Percentiles rank a stretch among this genome's conserved stretches.
phyloP scores from a whole-genome alignment of 495 filamentous ascomycete species.

The Chaetomium fimeti region DNA sequence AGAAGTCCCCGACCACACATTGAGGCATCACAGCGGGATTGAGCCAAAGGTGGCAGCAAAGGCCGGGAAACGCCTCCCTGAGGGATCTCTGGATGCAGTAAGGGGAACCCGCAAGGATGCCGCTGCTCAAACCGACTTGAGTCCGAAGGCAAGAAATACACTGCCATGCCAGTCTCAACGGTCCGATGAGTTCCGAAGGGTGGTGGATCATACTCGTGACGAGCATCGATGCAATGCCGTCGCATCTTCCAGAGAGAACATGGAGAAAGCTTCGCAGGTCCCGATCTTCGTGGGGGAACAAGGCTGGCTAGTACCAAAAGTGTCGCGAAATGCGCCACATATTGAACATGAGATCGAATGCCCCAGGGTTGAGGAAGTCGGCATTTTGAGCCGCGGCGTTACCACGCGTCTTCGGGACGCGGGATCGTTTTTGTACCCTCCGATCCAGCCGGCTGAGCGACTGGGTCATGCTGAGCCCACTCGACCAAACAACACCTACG shows the following conservation, averaged over 20 bases:
- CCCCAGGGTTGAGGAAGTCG: background rate
- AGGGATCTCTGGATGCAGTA: background rate
- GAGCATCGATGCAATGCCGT: background rate
- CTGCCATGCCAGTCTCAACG: background rate
- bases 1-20: background rate
- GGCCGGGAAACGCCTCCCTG: too few species aligned
- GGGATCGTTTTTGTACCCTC: background rate
- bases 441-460: background rate
- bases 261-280: background rate
- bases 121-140: conserved; percentile 13
- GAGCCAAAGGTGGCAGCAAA: background rate
- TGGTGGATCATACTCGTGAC: background rate
- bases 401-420: background rate
- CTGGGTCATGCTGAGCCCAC: background rate
- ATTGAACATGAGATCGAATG: background rate
- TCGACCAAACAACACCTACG: background rate
- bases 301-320: background rate
- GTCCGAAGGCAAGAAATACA: background rate
- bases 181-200: background rate
- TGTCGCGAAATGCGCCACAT: background rate
- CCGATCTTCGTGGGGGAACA: background rate
- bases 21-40: too few species aligned
- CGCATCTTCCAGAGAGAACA: too few species aligned
- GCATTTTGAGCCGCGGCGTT: background rate
- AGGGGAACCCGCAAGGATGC: conserved; percentile 6